phyloP scores from a whole-genome alignment of 2,329 filamentous ascomycete genomes.

The Tolypocladium pustulatum region DNA sequence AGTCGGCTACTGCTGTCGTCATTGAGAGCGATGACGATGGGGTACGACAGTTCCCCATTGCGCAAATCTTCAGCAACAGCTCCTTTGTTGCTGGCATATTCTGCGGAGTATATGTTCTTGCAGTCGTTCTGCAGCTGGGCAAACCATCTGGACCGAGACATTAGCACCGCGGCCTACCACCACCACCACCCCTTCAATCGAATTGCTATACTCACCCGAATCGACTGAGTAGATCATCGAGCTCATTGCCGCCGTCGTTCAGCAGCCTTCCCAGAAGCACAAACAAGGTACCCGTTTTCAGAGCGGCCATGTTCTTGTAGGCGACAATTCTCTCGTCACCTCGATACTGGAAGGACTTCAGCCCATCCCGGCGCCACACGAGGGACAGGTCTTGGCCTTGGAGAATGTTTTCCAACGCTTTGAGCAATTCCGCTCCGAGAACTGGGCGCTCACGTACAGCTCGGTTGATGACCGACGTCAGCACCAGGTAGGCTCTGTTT shows the following conservation, averaged over 20 bases:
- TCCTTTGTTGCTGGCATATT: constrained; percentile 7
- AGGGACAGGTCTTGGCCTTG: constrained; percentile 8
- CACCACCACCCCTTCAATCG: neutral
- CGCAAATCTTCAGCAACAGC: constrained; percentile 7
- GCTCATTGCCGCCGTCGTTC: constrained; percentile 3
- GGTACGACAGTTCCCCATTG: constrained; percentile 7
- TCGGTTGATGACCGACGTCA: constrained; percentile 7
- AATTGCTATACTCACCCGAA: constrained; percentile 4
- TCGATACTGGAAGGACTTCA: constrained; percentile 2
- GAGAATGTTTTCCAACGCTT: constrained; percentile 6
- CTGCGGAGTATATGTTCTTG: constrained; percentile 8
- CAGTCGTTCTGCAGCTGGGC: constrained; percentile 8
- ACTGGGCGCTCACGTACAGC: constrained; percentile 5
- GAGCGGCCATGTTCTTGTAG: constrained; percentile 6
- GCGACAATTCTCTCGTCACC: constrained; percentile 1
- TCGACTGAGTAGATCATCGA: constrained; percentile 6
- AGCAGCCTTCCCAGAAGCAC: constrained; percentile 6
- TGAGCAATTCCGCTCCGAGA: constrained; percentile 5
- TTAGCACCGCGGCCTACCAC: neutral
- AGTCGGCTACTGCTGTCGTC: neutral
- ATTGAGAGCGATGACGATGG: constrained; percentile 7
- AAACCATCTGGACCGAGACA: constrained; percentile 2
- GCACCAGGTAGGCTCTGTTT: constrained; percentile 7
- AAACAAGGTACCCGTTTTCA: constrained; percentile 8
- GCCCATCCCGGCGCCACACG: constrained; percentile 7